phyloP scores from a whole-genome alignment of 305 asterid species.

The Rubia tinctorum region DNA sequence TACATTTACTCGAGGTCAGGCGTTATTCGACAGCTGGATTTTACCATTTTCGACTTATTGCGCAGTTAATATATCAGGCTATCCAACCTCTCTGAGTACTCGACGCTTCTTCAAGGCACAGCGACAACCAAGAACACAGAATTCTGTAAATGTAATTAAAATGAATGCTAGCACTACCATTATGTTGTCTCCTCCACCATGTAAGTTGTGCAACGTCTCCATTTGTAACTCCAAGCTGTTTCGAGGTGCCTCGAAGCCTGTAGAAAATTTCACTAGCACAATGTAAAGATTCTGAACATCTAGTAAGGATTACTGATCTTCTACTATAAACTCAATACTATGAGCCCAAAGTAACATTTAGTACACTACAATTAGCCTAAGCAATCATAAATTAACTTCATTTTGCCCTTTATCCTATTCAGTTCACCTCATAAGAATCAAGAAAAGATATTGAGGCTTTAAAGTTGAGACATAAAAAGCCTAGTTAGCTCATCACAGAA shows the following conservation, averaged over 20 bases:
- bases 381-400: neutral
- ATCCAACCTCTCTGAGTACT: neutral
- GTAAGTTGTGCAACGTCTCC: conserved; percentile 51
- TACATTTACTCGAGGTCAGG: neutral
- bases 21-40: neutral
- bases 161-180: conserved; percentile 47
- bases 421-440: neutral
- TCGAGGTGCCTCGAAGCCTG: conserved; percentile 95
- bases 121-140: neutral
- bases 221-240: conserved; percentile 78
- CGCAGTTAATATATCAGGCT: neutral
- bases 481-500: neutral
- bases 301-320: neutral
- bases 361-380: neutral
- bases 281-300: neutral
- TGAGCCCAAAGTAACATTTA: neutral
- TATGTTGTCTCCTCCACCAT: conserved; percentile 52
- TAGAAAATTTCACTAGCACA: conserved; percentile 13
- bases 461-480: neutral
- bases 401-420: neutral
- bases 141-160: neutral
- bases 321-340: neutral
- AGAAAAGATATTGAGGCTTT: neutral
- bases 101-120: conserved; percentile 3
- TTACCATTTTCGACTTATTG: neutral